These are phyloP conservation scores for Globisporangium solare DNA, from an alignment of 352 stramenopile genomes.

Conservation along the genomic window DNA sequence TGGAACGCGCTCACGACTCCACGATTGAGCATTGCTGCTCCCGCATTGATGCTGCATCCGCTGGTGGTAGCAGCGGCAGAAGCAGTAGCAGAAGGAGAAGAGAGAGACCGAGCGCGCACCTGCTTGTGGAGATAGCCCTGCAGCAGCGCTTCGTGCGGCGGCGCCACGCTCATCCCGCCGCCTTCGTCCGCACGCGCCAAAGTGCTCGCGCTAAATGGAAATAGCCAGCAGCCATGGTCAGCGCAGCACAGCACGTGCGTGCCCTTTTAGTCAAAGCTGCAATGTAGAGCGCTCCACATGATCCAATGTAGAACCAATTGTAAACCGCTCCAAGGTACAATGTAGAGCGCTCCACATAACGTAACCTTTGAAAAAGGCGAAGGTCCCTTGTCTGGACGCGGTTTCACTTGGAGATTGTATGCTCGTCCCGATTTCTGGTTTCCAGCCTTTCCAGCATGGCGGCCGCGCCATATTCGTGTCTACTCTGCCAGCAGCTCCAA, in stretches of 20 bases:
- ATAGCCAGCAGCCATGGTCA: too few relatives aligned
- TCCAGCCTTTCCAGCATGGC: too few relatives aligned
- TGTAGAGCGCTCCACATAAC: background rate
- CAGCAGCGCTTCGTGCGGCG: slow-evolving; percentile 47
- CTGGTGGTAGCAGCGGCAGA: background rate
- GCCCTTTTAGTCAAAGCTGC: background rate
- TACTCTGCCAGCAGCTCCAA: too few relatives aligned
- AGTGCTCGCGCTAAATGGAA: too few relatives aligned
- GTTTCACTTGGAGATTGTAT: background rate
- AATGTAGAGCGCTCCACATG: background rate
- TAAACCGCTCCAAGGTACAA: background rate
- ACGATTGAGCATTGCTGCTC: too few relatives aligned
- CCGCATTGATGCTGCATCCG: too few relatives aligned
- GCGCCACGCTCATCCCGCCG: slow-evolving; percentile 36
- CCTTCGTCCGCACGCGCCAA: background rate
- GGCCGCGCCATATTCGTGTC: too few relatives aligned
- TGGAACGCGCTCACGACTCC: too few relatives aligned
- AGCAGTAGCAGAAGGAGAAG: background rate
- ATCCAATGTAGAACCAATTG: background rate
- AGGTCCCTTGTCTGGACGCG: background rate
- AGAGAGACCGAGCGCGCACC: slow-evolving; percentile 18
- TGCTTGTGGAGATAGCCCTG: slow-evolving; percentile 87
- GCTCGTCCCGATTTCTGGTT: background rate
- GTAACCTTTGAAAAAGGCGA: background rate
- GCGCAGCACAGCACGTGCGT: background rate